These are phyloP conservation scores for Mucor ambiguus DNA, from an alignment of 371 early-diverging fungal species.

Conservation along the genomic window DNA sequence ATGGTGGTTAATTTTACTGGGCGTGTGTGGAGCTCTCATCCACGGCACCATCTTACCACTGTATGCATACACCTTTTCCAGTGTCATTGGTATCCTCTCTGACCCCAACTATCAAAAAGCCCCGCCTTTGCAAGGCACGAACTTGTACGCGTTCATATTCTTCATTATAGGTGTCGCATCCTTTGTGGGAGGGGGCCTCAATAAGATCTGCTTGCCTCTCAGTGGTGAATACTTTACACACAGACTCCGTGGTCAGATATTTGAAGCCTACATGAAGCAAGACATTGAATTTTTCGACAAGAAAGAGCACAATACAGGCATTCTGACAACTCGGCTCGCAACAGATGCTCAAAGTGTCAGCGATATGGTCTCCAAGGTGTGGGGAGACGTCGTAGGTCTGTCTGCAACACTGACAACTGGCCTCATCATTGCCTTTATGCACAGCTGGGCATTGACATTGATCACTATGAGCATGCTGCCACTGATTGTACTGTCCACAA, in stretches of 20 bases:
- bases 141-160: conserved; percentile 79
- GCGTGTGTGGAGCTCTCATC: conserved; percentile 46
- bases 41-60: conserved; percentile 61
- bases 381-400: conserved; percentile 56
- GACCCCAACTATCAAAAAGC: not conserved
- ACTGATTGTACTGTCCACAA: conserved; percentile 36
- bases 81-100: conserved; percentile 18
- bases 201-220: conserved; percentile 36
- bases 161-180: conserved; percentile 61
- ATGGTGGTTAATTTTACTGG: conserved; percentile 40
- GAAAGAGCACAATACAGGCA: conserved; percentile 76
- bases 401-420: conserved; percentile 38
- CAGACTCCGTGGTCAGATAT: conserved; percentile 55
- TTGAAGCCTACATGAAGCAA: conserved; percentile 66
- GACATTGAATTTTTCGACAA: conserved; percentile 87
- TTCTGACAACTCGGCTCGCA: conserved; percentile 75
- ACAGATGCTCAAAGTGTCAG: conserved; percentile 71
- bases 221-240: conserved; percentile 58
- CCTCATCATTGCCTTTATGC: conserved; percentile 34
- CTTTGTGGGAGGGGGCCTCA: conserved; percentile 35
- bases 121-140: conserved; percentile 50
- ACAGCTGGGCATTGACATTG: conserved; percentile 52
- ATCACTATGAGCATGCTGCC: conserved; percentile 49
- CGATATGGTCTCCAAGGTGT: conserved; percentile 64
- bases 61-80: conserved; percentile 46